These are phyloP conservation scores for Acanthamoeba healyi DNA, from an alignment of 208 protist species.

Conservation along the genomic window DNA sequence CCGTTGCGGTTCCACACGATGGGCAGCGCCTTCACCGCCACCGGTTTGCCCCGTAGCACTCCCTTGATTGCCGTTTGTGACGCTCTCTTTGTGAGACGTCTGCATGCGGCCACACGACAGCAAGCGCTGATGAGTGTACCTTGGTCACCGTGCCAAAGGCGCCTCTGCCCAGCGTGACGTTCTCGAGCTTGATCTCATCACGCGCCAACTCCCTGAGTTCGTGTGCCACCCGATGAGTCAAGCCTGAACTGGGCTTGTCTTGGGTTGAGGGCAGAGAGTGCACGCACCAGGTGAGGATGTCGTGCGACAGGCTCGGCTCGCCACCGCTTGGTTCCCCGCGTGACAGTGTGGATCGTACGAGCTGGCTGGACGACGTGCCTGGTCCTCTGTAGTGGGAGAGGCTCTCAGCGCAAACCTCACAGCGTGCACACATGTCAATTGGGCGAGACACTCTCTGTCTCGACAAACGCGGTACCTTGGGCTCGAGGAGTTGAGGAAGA, in stretches of 20 bases:
- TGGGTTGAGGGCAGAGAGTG: no score
- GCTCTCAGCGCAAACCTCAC: no score
- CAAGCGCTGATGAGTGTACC: neutral
- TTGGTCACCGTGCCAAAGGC: slow-evolving; percentile 33
- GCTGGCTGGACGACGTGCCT: no score
- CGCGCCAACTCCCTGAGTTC: neutral
- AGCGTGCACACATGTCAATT: no score
- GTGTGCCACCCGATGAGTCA: neutral
- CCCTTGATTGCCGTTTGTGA: neutral
- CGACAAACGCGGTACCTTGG: no score
- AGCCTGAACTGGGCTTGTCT: no score
- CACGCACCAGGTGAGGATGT: slow-evolving; percentile 1
- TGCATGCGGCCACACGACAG: neutral
- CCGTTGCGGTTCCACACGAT: neutral
- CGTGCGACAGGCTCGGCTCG: neutral
- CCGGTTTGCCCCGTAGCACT: slow-evolving; percentile 2
- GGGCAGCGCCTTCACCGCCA: neutral
- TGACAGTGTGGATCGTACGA: neutral
- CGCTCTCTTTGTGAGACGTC: neutral
- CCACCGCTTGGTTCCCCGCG: neutral
- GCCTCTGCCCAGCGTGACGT: neutral
- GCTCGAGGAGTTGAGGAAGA: no score
- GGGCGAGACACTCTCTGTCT: no score
- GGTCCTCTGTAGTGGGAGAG: neutral
- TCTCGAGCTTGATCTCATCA: neutral